Conservation (phyloP, 164 flowering plant genomes). For the Piper longum region DNA sequence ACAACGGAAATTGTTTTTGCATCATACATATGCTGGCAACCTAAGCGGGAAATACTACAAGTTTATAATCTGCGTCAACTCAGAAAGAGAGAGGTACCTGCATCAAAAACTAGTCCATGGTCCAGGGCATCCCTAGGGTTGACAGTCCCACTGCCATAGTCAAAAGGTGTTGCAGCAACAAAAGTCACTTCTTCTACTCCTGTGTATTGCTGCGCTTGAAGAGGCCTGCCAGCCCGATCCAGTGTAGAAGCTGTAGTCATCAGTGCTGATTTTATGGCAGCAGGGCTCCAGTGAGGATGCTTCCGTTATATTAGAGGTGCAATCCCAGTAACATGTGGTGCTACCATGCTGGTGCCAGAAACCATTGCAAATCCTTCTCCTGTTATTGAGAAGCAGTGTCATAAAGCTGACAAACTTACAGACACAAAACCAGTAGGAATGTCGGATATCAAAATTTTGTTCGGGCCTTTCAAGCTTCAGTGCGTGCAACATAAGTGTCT, state of each 20-base stretch:
- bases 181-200: constrained; percentile 51
- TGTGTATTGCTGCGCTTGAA: constrained; percentile 85
- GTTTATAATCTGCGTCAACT: not conserved
- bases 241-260: constrained; percentile 77
- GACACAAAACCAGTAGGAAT: not conserved
- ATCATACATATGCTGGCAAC: not conserved
- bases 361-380: constrained; percentile 94
- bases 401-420: too few relatives aligned
- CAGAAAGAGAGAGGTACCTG: constrained; percentile 37
- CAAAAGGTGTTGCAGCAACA: constrained; percentile 83
- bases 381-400: constrained; percentile 11
- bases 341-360: constrained; percentile 99
- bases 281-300: constrained; percentile 88
- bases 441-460: not conserved
- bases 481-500: too few relatives aligned
- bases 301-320: constrained; percentile 95
- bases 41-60: not conserved
- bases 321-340: constrained; percentile 94
- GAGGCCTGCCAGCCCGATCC: constrained; percentile 69
- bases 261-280: constrained; percentile 90
- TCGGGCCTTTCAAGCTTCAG: not conserved
- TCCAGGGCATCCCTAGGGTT: constrained; percentile 85
- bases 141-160: constrained; percentile 93
- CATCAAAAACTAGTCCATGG: constrained; percentile 89
- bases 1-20: not conserved